Conservation (phyloP, 1,284 basidiomycete species). For the Bondarzewia mesenterica region DNA sequence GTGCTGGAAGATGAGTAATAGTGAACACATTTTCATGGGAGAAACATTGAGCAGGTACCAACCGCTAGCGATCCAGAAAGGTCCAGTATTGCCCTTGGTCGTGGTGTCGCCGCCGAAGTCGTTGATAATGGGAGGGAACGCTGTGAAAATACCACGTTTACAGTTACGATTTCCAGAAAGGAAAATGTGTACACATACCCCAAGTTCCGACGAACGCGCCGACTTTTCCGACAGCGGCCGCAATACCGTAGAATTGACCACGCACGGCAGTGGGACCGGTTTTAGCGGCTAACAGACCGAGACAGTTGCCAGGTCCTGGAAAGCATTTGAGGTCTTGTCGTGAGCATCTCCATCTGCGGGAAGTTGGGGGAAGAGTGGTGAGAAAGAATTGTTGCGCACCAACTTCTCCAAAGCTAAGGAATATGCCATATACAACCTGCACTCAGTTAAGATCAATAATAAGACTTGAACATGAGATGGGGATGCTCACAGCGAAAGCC, state of each 20-base stretch:
- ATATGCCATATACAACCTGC: constrained; percentile 82
- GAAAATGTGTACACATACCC: constrained; percentile 31
- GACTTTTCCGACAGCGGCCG: constrained; percentile 87
- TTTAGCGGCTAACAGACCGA: constrained; percentile 79
- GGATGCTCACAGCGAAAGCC: constrained; percentile 62
- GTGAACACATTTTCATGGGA: neutral
- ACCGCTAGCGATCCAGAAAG: constrained; percentile 76
- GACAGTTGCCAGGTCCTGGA: constrained; percentile 67
- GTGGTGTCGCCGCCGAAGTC: constrained; percentile 53
- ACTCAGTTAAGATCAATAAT: too few relatives aligned
- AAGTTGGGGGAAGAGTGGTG: too few relatives aligned
- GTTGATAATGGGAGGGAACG: constrained; percentile 62
- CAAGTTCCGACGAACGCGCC: constrained; percentile 83
- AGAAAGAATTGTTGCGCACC: too few relatives aligned
- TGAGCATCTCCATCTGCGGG: neutral
- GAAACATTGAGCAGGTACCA: constrained; percentile 9
- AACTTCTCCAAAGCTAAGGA: constrained; percentile 80
- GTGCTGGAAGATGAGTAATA: constrained; percentile 15
- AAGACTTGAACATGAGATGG: neutral
- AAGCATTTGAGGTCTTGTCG: neutral
- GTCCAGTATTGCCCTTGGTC: constrained; percentile 61
- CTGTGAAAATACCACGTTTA: constrained; percentile 24
- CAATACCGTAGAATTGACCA: constrained; percentile 80
- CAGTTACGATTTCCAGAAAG: neutral
- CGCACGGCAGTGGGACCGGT: constrained; percentile 78